Conservation (phyloP, 495 filamentous ascomycete genomes). For the Paragyromitra xinjiangensis region DNA sequence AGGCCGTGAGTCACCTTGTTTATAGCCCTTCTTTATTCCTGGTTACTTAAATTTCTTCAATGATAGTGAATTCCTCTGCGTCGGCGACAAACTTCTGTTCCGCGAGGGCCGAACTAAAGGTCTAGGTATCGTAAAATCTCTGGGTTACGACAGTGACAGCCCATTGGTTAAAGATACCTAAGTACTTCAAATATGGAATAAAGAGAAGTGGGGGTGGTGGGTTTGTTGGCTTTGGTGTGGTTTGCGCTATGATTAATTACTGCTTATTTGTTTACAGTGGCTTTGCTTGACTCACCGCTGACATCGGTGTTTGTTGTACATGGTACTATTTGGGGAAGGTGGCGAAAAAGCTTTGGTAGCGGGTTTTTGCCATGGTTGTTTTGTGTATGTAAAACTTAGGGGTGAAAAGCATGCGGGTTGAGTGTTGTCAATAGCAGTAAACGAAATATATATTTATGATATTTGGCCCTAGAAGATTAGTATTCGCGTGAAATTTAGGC, state of each 20-base stretch:
- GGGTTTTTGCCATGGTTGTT: not conserved
- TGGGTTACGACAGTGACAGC: constrained; percentile 76
- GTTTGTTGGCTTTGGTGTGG: not conserved
- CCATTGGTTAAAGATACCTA: constrained; percentile 40
- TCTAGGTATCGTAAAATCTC: constrained; percentile 87
- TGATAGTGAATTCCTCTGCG: constrained; percentile 77
- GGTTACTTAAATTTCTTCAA: constrained; percentile 1
- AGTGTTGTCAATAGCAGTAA: constrained; percentile 14
- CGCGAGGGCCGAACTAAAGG: constrained; percentile 96
- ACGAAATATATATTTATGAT: not conserved
- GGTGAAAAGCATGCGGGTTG: not conserved
- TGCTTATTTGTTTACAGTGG: constrained; percentile 7
- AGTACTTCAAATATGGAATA: not conserved
- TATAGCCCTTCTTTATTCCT: not conserved
- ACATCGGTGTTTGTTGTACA: constrained; percentile 7
- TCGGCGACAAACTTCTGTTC: constrained; percentile 90
- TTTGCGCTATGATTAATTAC: constrained; percentile 15
- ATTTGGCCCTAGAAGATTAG: not conserved
- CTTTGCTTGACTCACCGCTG: not conserved
- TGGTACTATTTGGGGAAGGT: not conserved
- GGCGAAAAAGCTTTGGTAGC: not conserved
- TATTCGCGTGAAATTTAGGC: not conserved
- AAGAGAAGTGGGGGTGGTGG: not conserved
- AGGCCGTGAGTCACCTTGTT: constrained; percentile 65
- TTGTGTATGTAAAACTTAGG: not conserved